Evolutionary conservation across 192 early-diverging fungal species (phyloP).

Genomic region (Coemansia sp.): DNA sequence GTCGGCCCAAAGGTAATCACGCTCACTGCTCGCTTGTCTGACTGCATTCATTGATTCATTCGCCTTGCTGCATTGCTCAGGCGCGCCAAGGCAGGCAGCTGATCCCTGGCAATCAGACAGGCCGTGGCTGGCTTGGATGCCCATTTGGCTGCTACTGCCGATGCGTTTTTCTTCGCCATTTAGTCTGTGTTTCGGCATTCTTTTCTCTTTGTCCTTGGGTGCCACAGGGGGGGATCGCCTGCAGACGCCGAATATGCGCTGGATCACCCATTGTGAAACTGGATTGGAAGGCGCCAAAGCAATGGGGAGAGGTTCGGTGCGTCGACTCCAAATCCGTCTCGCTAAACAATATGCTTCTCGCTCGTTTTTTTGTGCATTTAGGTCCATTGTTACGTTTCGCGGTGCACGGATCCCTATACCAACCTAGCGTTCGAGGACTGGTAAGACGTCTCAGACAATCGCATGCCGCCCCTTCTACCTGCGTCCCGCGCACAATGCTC

Average conservation of each 20-base stretch:
- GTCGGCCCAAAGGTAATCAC: neutral
- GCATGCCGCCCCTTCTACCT: neutral
- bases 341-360: neutral
- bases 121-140: neutral
- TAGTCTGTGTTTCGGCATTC: neutral
- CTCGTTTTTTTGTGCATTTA: conserved; percentile 5
- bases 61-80: neutral
- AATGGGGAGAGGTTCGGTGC: neutral
- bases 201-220: neutral
- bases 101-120: neutral
- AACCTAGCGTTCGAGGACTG: conserved; percentile 58
- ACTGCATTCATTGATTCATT: neutral
- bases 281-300: neutral
- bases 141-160: neutral
- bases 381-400: conserved; percentile 43
- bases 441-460: neutral
- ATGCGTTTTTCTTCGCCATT: neutral
- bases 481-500: neutral
- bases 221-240: neutral
- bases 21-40: neutral
- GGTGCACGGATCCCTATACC: conserved; percentile 43
- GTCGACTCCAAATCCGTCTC: neutral
- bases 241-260: neutral
- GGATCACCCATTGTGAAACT: neutral
- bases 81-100: neutral